Base-by-base conservation (phyloP, 2,329 filamentous ascomycete species). In the Cadophora malorum region DNA sequence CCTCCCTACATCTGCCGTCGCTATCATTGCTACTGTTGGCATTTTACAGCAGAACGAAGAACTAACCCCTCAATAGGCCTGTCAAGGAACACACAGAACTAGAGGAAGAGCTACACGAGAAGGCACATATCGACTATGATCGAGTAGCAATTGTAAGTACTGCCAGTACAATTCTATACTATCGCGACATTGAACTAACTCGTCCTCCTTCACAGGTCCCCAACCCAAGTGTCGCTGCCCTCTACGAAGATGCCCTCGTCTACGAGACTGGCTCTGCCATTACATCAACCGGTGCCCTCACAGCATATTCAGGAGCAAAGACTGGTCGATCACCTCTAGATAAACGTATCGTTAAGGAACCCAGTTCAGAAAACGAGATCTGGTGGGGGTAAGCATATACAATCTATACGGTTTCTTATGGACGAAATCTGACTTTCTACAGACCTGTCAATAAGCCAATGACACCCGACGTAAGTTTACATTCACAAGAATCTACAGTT, bases 251-350 rank as follows among this genome's bases (percentile, higher is more conserved):
- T 91, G 96, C 96, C 66, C 89, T 99, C 73, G 94, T 94, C 75
- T 99, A 98, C 85, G 96, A 99, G 84, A 96, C 93, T 67, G 96
- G 96, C 78, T 96, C 95, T 66, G 96, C 96, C 81, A 97, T 99
- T 84, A 97, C 96, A 75, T 96, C 94, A 33, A 93, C 91, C 76
- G 96, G 96, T 80, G 96, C 96, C 71, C 85, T 99, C 79, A 97
- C 94, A 72, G 96, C 96, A 79, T 99, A 97, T 87, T 98, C 96
- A 58, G 96, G 96, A 77, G 92, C 94, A 77, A 99, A 99, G 89
- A 99, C 96, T 70, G 96, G 96, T 71, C 94, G 96, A 74, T 99
- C 96, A 70, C 96, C 96, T 28, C 90, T 93, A 66, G 96, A 99
- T 84, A 99, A 99, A 90, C 91, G 96, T 80, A 92, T 99, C 79